Evolutionary conservation across 2,329 filamentous ascomycete genomes (phyloP).

Genomic region (Aspergillus intermedius): DNA sequence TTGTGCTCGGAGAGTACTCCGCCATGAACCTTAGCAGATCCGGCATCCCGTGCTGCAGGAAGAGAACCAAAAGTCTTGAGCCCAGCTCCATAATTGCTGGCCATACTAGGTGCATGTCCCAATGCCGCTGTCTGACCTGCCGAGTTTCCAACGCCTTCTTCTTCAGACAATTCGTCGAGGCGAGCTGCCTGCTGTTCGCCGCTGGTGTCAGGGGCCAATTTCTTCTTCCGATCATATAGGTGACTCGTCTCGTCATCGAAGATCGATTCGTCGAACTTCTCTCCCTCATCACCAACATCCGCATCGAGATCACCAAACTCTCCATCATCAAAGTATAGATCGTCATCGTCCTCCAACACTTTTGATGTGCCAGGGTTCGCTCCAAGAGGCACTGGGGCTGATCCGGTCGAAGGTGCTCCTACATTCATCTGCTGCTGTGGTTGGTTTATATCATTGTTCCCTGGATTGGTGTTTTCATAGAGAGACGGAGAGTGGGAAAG

Average conservation of each 20-base stretch:
- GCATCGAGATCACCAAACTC: constrained; percentile 36
- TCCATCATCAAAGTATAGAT: constrained; percentile 44
- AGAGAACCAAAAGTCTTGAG: constrained; percentile 18
- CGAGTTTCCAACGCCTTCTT: constrained; percentile 7
- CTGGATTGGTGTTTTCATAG: background rate
- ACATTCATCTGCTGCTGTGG: background rate
- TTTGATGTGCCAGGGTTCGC: constrained; percentile 5
- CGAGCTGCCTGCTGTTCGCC: constrained; percentile 1
- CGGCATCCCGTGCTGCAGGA: constrained; percentile 25
- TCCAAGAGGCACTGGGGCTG: background rate
- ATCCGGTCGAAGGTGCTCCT: background rate
- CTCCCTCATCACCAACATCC: constrained; percentile 23
- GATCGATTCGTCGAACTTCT: constrained; percentile 41
- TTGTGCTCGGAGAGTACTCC: constrained; percentile 48
- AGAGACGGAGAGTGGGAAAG: constrained; percentile 1
- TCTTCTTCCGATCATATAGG: constrained; percentile 34
- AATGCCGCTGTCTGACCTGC: constrained; percentile 14
- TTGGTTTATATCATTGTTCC: background rate
- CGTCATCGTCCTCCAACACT: constrained; percentile 23
- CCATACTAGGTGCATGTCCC: constrained; percentile 30
- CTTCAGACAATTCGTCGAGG: constrained; percentile 8
- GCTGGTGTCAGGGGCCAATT: constrained; percentile 9
- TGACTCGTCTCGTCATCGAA: constrained; percentile 44
- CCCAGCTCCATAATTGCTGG: constrained; percentile 25
- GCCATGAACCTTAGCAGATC: constrained; percentile 27